Evolutionary conservation across 352 stramenopile species (phyloP), one percentile per base, ranked within the genome.

Genomic region (Detonula confervacea): DNA sequence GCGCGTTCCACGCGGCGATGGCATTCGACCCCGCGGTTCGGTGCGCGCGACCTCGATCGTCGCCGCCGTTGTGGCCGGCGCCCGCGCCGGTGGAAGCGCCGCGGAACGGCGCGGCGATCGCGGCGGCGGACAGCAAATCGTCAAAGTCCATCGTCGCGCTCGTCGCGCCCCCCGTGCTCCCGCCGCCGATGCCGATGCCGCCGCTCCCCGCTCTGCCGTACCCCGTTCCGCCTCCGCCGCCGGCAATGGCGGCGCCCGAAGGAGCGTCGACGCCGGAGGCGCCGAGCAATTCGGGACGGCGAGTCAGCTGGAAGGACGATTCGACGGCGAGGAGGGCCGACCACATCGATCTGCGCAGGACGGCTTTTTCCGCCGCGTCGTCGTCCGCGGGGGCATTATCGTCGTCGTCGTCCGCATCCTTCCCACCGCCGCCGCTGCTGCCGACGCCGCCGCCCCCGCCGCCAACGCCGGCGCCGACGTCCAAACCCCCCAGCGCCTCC

Each of bases 1-100:
- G 29, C 18, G 25, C 37, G 80, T 80, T 77, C 77, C 77, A 84
- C 70, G 77, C 80, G n/a, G 52, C 35, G 30, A 80, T 77, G 20
- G 70, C 77, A 24, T 84, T 54, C 14, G 24, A 7, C 0, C 77
- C 77, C 77, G 80, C 77, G 9, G 65, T 74, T 4, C 27, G 33
- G 73, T 84, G 77, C 14, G 65, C 68, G 56, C 80, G 77, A 64
- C 42, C 30, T 11, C 29, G 20, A 51, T 37, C 33, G 16, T 12
- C 35, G 20, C 42, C 16, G 14, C 8, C 62, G 35, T 3, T 24
- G 35, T 0, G n/a, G 24, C 0, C 7, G 16, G 18, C 29, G 0
- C 24, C 20, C 5, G 5, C 24, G n/a, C 46, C 22, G 2, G 4
- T 33, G 25, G 52, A 4, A 51, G 9, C 49, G 30, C 1, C 29